phyloP scores from a whole-genome alignment of 1,284 basidiomycete species.

The Trametes pubescens region DNA sequence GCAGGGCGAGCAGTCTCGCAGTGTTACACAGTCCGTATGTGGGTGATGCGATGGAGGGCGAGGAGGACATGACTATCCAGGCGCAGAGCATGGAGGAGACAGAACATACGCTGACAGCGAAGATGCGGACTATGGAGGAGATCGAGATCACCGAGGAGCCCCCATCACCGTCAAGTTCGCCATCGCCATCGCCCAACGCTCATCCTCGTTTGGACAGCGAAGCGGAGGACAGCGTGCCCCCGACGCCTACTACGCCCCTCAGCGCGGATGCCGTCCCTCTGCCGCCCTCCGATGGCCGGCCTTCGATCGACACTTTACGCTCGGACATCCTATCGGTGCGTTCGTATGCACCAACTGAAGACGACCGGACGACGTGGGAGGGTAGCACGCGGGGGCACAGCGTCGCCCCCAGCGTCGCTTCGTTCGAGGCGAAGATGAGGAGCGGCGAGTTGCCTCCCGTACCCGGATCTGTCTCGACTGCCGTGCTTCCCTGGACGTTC shows the following conservation, averaged over 20 bases:
- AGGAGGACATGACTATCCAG: conserved; percentile 66
- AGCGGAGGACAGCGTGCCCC: conserved; percentile 12
- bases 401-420: conserved; percentile 23
- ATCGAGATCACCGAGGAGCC: conserved; percentile 24
- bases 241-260: conserved; percentile 16
- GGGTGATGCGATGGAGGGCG: conserved; percentile 42
- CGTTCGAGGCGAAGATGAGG: conserved; percentile 63
- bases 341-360: conserved; percentile 57
- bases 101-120: conserved; percentile 31
- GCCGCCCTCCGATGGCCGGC: conserved; percentile 34
- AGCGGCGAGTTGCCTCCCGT: conserved; percentile 60
- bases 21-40: conserved; percentile 45
- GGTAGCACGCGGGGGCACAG: conserved; percentile 47
- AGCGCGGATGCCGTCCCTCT: conserved; percentile 37
- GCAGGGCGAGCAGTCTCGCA: conserved; percentile 45
- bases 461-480: conserved; percentile 47
- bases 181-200: conserved; percentile 4
- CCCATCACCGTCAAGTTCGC: conserved; percentile 9
- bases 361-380: conserved; percentile 66
- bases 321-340: conserved; percentile 57
- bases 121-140: conserved; percentile 18
- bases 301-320: conserved; percentile 42
- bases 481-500: conserved; percentile 62
- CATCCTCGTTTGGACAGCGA: conserved; percentile 1
- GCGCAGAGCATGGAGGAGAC: conserved; percentile 44